phyloP scores from a whole-genome alignment of 352 stramenopile species.

The Sclerospora graminicola region DNA sequence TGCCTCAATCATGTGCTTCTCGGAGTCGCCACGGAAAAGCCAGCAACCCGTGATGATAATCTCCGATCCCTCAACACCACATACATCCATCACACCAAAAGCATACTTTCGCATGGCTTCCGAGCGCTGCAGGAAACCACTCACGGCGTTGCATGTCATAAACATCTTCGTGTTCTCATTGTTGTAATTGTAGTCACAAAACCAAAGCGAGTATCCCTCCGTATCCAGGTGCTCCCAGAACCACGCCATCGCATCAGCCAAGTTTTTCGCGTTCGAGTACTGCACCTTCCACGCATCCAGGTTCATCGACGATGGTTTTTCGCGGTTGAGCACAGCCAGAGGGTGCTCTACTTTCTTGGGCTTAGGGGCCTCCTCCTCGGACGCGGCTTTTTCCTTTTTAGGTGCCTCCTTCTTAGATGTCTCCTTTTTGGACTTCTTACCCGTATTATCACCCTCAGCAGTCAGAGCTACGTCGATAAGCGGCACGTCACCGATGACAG shows the following conservation, averaged over 20 bases:
- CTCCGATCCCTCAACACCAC: slow-evolving; percentile 42
- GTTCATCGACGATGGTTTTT: slow-evolving; percentile 62
- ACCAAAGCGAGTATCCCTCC: slow-evolving; percentile 87
- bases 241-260: slow-evolving; percentile 82
- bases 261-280: slow-evolving; percentile 85
- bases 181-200: slow-evolving; percentile 91
- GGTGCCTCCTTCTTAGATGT: slow-evolving; percentile 29
- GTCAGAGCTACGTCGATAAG: slow-evolving; percentile 67
- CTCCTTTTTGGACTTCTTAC: slow-evolving; percentile 22
- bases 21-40: slow-evolving; percentile 84
- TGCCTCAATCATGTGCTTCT: slow-evolving; percentile 81
- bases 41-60: slow-evolving; percentile 88
- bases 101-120: slow-evolving; percentile 89
- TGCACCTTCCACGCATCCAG: slow-evolving; percentile 89
- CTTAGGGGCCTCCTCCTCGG: slow-evolving; percentile 36
- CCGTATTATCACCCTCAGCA: slow-evolving; percentile 46
- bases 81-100: slow-evolving; percentile 83
- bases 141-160: slow-evolving; percentile 89
- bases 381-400: slow-evolving; percentile 36
- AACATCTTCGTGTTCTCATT: slow-evolving; percentile 89
- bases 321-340: slow-evolving; percentile 82
- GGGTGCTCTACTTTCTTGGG: slow-evolving; percentile 80
- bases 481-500: slow-evolving; percentile 86
- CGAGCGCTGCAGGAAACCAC: slow-evolving; percentile 88
- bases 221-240: slow-evolving; percentile 88